Percentiles rank a stretch among this genome's conserved stretches.
These are phyloP conservation scores for Colletotrichum magnum DNA, from an alignment of 2,329 filamentous ascomycete species.

Conservation along the genomic window DNA sequence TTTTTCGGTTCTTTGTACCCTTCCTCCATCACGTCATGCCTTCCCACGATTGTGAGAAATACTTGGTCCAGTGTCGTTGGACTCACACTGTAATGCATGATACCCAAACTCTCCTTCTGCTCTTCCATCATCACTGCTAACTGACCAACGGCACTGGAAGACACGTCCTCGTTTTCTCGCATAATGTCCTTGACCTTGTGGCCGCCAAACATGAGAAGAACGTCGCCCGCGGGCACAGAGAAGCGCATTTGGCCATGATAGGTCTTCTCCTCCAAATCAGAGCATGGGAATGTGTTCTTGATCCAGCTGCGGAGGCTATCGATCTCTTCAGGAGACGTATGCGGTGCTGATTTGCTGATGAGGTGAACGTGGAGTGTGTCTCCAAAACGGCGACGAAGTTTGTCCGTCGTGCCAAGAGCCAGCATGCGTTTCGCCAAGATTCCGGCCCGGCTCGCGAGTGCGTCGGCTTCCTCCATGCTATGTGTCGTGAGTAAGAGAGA, in stretches of 20 bases:
- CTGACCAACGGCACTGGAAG: constrained; percentile 72
- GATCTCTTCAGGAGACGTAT: constrained; percentile 80
- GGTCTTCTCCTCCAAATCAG: constrained; percentile 78
- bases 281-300: constrained; percentile 69
- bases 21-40: constrained; percentile 85
- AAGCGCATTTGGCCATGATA: constrained; percentile 94
- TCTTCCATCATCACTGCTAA: constrained; percentile 82
- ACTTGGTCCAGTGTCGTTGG: constrained; percentile 93
- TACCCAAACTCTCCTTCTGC: constrained; percentile 75
- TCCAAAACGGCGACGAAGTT: constrained; percentile 81
- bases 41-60: constrained; percentile 86
- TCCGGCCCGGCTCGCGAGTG: constrained; percentile 84
- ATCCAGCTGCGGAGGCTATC: constrained; percentile 77
- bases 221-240: constrained; percentile 72
- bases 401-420: constrained; percentile 82
- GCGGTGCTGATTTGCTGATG: constrained; percentile 81
- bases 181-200: constrained; percentile 43
- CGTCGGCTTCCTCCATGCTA: constrained; percentile 95
- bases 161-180: constrained; percentile 46
- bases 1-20: constrained; percentile 60
- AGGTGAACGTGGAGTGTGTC: constrained; percentile 86
- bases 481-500: constrained; percentile 92
- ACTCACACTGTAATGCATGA: constrained; percentile 89
- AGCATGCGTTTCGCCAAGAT: constrained; percentile 91
- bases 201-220: constrained; percentile 44